Base-by-base conservation (phyloP, 2,329 filamentous ascomycete species). In the Berkeleyomyces basicola region DNA sequence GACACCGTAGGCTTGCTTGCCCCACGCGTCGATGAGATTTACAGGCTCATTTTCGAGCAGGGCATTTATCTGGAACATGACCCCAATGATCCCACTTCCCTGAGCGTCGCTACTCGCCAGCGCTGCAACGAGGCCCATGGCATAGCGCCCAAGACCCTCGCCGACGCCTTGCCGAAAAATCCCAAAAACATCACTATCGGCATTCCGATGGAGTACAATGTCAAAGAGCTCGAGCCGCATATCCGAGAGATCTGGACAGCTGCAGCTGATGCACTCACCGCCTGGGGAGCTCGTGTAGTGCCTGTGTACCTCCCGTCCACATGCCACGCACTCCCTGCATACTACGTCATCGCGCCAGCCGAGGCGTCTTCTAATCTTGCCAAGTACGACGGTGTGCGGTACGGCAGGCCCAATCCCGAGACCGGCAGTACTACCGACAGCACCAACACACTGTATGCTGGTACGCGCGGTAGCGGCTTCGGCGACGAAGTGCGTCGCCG, bases 381-480 rank as follows among this genome's bases (percentile, higher is more conserved):
- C 63, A 96, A 95, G 72, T 99, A 96, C 72, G 95, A 99, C 69
- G 93, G 93, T 23, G 83, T 97, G n/a, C 86, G 93, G 9, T 99
- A 95, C 73, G 93, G 93, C 1, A 78, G 77, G 23, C 79, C 83
- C 39, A 73, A 72, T 6, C 68, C 69, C 1, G 69, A 72, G 31
- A 77, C 74, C 55, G 75, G 78, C 80, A 51, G 14, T 39, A 75
- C 74, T 4, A 70, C 72, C 1, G 72, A 74, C 7, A 82, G 79
- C 4, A 78, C 79, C 7, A 78, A 81, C n/a, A 80, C 84, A 0
- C 77, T 95, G 1, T 97, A 93, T 72, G 83, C 90, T 0, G 77
- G 79, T 47, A 90, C 88, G 0, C 82, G 93, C 63, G 86, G 85
- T 11, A 73, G 77, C 42, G 85, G 85, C 0, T 90, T 99, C 67